Conservation (phyloP, 441 rosid genomes). For the Pelargonium fulgidum region DNA sequence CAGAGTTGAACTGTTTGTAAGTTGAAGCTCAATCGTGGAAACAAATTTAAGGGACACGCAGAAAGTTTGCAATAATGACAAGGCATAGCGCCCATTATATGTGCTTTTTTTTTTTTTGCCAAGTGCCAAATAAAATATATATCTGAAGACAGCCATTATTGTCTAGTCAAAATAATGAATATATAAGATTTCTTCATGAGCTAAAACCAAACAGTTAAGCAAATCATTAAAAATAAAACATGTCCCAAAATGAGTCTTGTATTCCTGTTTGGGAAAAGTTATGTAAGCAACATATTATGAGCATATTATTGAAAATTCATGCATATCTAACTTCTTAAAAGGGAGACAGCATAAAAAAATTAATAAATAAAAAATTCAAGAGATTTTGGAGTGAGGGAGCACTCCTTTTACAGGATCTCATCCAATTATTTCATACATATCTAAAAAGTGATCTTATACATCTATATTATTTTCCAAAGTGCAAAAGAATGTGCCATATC, state of each 20-base stretch:
- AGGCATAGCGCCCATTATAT: not conserved
- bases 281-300: no score
- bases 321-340: not conserved
- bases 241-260: not conserved
- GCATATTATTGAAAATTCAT: no score
- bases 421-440: no score
- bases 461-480: no score
- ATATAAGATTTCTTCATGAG: not conserved
- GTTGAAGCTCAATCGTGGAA: constrained; percentile 10
- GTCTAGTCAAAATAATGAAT: not conserved
- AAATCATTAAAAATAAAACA: no score
- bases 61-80: not conserved
- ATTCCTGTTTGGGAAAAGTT: no score
- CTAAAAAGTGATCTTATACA: no score
- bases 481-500: no score
- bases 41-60: not conserved
- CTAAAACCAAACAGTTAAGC: not conserved
- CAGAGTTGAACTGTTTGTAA: constrained; percentile 12
- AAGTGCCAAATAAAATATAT: not conserved
- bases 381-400: no score
- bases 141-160: not conserved
- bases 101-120: not conserved
- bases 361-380: no score
- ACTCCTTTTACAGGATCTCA: no score
- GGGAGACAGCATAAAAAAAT: no score